phyloP scores from a whole-genome alignment of 192 early-diverging fungal species.

The Gigaspora rosea region DNA sequence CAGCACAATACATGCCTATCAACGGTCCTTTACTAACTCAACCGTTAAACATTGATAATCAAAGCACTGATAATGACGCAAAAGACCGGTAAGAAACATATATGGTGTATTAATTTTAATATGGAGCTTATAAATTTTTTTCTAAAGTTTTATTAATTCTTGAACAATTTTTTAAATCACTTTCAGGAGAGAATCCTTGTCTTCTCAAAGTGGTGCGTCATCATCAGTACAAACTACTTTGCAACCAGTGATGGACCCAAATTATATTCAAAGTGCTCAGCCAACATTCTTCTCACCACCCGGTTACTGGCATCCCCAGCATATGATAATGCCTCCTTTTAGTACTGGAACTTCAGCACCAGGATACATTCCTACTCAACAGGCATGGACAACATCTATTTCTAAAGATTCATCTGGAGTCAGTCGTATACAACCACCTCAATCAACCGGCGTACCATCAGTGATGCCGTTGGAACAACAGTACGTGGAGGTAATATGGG shows the following conservation, averaged over 20 bases:
- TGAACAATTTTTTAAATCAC: neutral
- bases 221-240: neutral
- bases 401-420: slow-evolving; percentile 9
- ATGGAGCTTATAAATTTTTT: neutral
- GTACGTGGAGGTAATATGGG: slow-evolving; percentile 34
- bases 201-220: neutral
- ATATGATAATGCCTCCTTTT: slow-evolving; percentile 23
- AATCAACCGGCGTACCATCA: neutral
- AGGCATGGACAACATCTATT: slow-evolving; percentile 2
- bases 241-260: slow-evolving; percentile 24
- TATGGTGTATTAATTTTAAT: neutral
- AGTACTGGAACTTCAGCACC: neutral
- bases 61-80: neutral
- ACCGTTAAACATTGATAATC: slow-evolving; percentile 29
- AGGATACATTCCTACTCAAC: slow-evolving; percentile 8
- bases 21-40: slow-evolving; percentile 26
- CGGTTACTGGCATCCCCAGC: slow-evolving; percentile 28
- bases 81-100: slow-evolving; percentile 3
- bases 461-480: slow-evolving; percentile 23
- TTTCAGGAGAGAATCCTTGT: neutral
- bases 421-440: slow-evolving; percentile 6
- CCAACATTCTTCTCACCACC: slow-evolving; percentile 13
- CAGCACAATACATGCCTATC: neutral
- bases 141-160: neutral
- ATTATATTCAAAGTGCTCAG: slow-evolving; percentile 12